These are phyloP conservation scores for Sporothrix euskadiensis DNA, from an alignment of 2,329 filamentous ascomycete species.

Conservation along the genomic window DNA sequence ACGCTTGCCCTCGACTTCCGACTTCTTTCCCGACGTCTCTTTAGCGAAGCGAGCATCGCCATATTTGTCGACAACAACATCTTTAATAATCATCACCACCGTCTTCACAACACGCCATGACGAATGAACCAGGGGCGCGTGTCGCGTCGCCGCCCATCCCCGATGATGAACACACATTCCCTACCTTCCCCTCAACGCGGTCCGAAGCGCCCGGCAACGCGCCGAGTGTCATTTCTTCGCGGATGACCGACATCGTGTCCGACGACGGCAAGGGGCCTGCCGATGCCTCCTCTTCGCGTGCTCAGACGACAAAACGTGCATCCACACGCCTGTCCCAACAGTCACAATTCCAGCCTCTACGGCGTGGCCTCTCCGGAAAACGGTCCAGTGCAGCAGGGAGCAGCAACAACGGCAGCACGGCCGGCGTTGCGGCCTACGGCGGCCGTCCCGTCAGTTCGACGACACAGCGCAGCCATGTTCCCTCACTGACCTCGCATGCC, in stretches of 20 bases:
- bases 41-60: background rate
- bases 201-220: conserved; percentile 46
- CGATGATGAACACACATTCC: conserved; percentile 44
- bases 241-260: conserved; percentile 66
- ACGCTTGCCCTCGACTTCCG: background rate
- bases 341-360: conserved; percentile 49
- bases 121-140: conserved; percentile 41
- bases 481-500: conserved; percentile 81
- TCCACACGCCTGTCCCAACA: conserved; percentile 46
- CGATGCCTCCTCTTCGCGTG: conserved; percentile 50
- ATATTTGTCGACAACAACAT: background rate
- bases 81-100: background rate
- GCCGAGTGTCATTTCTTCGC: conserved; percentile 69
- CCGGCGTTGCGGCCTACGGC: conserved; percentile 36
- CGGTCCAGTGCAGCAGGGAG: conserved; percentile 44
- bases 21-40: background rate
- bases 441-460: conserved; percentile 66
- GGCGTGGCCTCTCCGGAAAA: conserved; percentile 52
- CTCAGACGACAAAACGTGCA: conserved; percentile 54
- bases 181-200: conserved; percentile 46
- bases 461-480: conserved; percentile 81
- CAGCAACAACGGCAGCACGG: conserved; percentile 39
- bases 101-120: conserved; percentile 23
- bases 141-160: conserved; percentile 40
- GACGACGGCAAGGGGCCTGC: conserved; percentile 52